phyloP scores from a whole-genome alignment of 1,284 basidiomycete genomes.

The Anthracocystis walkeri region DNA sequence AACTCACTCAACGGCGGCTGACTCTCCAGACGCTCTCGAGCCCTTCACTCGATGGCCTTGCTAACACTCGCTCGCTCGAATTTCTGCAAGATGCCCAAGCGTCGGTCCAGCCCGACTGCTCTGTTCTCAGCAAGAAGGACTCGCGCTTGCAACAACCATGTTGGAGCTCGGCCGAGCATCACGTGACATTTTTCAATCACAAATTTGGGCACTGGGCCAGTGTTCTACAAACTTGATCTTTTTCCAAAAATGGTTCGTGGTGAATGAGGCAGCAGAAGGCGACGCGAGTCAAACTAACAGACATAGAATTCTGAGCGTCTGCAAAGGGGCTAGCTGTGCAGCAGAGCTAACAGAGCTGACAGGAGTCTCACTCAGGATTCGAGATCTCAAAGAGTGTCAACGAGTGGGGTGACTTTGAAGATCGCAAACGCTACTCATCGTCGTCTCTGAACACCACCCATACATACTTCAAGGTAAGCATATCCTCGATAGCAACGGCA shows the following conservation, averaged over 20 bases:
- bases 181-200: constrained; percentile 9
- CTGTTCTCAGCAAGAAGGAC: too few species aligned
- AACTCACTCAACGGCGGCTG: constrained; percentile 11
- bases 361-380: neutral
- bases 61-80: neutral
- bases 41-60: neutral
- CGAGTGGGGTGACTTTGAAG: constrained; percentile 17
- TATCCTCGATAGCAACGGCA: constrained; percentile 18
- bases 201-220: neutral
- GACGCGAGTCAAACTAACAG: too few species aligned
- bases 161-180: constrained; percentile 20
- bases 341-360: constrained; percentile 10
- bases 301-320: too few species aligned
- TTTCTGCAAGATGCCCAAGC: neutral
- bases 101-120: neutral
- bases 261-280: constrained; percentile 20
- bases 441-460: constrained; percentile 46
- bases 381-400: neutral
- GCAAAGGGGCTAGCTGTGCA: neutral
- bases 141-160: too few species aligned
- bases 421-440: constrained; percentile 24
- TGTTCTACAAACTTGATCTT: neutral
- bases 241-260: constrained; percentile 3
- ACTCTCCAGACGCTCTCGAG: neutral
- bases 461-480: constrained; percentile 52